Percentiles rank a stretch among this genome's conserved stretches.
Conservation (phyloP, 257 asterid genomes). For the Solanum etuberosum region DNA sequence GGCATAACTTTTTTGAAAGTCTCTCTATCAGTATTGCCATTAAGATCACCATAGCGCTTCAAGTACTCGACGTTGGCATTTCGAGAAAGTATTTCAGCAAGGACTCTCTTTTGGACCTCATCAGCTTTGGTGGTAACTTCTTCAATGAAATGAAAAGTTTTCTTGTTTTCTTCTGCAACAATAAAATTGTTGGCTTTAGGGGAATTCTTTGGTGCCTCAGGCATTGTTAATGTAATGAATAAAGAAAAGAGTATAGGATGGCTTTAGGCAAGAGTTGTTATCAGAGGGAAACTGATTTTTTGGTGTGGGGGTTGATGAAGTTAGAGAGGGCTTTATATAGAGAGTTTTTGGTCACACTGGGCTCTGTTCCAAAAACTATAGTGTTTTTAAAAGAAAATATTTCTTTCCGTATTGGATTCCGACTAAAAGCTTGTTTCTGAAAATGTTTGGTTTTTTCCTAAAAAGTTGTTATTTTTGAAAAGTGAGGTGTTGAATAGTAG, state of each 20-base stretch:
- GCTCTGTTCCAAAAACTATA: not conserved
- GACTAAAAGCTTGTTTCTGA: not conserved
- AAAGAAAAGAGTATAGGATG: not conserved
- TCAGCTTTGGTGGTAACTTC: constrained; percentile 16
- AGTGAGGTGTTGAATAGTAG: not conserved
- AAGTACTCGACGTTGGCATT: constrained; percentile 19
- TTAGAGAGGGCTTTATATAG: not conserved
- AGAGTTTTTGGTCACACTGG: not conserved
- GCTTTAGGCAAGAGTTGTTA: not conserved
- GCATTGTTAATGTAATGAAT: constrained; percentile 2
- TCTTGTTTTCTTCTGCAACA: constrained; percentile 6
- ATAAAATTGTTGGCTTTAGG: not conserved
- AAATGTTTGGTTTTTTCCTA: too few species aligned
- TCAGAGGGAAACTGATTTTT: not conserved
- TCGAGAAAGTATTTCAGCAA: constrained; percentile 16
- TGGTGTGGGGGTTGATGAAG: not conserved
- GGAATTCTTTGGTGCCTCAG: constrained; percentile 8
- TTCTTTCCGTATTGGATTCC: not conserved
- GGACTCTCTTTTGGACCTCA: constrained; percentile 14
- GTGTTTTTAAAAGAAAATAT: not conserved
- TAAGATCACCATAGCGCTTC: constrained; percentile 12
- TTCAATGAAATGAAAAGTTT: constrained; percentile 20
- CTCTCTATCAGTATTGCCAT: constrained; percentile 5
- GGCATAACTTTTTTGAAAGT: not conserved
- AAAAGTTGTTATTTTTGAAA: not conserved